Evolutionary conservation across 805 yeast species (phyloP).

Genomic region (Ogataea ganodermae): DNA sequence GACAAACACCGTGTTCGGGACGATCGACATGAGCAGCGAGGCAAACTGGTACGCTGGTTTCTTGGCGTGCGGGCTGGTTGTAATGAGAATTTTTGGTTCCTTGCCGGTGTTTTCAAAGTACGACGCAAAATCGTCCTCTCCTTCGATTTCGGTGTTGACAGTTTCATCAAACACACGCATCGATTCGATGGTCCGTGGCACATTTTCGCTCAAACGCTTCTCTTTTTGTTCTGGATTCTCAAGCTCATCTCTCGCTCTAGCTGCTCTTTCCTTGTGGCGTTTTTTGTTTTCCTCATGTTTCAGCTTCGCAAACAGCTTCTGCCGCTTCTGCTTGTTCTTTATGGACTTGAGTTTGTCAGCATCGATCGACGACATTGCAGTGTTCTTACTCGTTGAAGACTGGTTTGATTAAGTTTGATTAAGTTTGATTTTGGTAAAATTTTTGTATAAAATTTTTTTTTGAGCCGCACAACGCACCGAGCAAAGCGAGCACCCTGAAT

Average conservation of each 20-base stretch:
- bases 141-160: conserved; percentile 56
- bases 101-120: conserved; percentile 51
- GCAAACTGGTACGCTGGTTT: conserved; percentile 90
- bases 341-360: conserved; percentile 47
- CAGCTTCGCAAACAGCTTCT: conserved; percentile 69
- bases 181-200: conserved; percentile 80
- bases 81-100: conserved; percentile 84
- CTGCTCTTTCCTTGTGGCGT: conserved; percentile 74
- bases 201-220: conserved; percentile 74
- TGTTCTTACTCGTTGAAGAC: conserved; percentile 5
- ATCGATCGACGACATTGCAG: conserved; percentile 34
- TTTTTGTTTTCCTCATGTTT: conserved; percentile 75
- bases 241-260: conserved; percentile 84
- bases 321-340: conserved; percentile 78
- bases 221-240: conserved; percentile 79
- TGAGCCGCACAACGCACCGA: conserved; percentile 1
- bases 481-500: not conserved
- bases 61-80: conserved; percentile 85
- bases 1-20: conserved; percentile 85
- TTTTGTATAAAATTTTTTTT: conserved; percentile 3
- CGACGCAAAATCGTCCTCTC: conserved; percentile 63
- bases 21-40: conserved; percentile 75
- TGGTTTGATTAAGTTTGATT: no score
- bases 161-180: conserved; percentile 89
- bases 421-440: not conserved